Conservation (phyloP, 306 rosid species). For the Dicorynia guianensis region DNA sequence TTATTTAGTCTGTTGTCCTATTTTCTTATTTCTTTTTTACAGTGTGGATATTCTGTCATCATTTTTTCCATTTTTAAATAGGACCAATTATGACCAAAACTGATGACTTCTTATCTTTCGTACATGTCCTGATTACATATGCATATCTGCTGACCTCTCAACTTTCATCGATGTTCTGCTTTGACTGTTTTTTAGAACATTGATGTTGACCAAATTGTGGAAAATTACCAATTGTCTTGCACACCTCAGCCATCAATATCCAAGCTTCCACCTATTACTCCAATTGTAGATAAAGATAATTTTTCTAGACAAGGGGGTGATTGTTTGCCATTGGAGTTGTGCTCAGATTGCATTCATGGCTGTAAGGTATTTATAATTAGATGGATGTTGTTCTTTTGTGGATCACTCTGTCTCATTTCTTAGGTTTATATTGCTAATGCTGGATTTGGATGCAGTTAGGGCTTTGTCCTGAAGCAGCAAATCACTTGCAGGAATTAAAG, state of each 20-base stretch:
- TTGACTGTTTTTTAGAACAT: slow-evolving; percentile 64
- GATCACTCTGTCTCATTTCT: slow-evolving; percentile 30
- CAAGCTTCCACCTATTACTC: slow-evolving; percentile 75
- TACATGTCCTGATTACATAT: slow-evolving; percentile 13
- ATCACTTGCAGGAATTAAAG: slow-evolving; percentile 88
- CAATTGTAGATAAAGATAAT: slow-evolving; percentile 53
- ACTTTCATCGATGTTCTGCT: slow-evolving; percentile 35
- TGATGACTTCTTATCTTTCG: too few relatives aligned
- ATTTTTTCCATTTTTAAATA: neutral
- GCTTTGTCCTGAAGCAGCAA: slow-evolving; percentile 79
- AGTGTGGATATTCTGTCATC: neutral
- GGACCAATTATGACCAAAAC: too few relatives aligned
- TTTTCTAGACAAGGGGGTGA: slow-evolving; percentile 52
- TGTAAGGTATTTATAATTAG: slow-evolving; percentile 59
- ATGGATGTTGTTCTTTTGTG: slow-evolving; percentile 30
- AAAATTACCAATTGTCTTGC: slow-evolving; percentile 79
- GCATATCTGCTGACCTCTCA: slow-evolving; percentile 33
- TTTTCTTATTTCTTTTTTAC: slow-evolving; percentile 8
- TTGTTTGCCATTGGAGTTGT: slow-evolving; percentile 72
- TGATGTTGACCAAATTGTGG: slow-evolving; percentile 95
- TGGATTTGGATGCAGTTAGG: slow-evolving; percentile 69
- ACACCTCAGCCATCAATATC: slow-evolving; percentile 82
- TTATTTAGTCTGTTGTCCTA: slow-evolving; percentile 25
- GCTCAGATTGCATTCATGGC: slow-evolving; percentile 83
- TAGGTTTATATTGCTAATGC: slow-evolving; percentile 44